A percentile compares a stretch with the other conserved stretches of the same genome.
Evolutionary conservation across 2,329 filamentous ascomycete genomes (phyloP).

Genomic region (Scytalidium sp.): DNA sequence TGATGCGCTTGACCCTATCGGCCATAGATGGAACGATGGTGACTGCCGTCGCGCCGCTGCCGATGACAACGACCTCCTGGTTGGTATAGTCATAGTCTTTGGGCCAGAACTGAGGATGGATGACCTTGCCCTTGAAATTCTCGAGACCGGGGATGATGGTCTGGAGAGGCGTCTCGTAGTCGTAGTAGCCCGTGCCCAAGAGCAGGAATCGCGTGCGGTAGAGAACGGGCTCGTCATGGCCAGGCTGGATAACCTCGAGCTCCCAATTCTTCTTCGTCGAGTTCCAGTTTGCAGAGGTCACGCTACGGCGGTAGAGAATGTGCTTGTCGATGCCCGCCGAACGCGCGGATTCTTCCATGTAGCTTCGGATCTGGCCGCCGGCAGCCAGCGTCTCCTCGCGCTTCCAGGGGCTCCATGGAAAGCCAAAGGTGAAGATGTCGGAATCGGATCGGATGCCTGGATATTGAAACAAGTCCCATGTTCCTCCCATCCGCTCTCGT

Average conservation of each 20-base stretch:
- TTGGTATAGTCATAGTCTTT: slow-evolving; percentile 59
- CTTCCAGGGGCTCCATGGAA: slow-evolving; percentile 68
- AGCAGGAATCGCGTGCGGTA: slow-evolving; percentile 47
- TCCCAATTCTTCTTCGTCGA: slow-evolving; percentile 52
- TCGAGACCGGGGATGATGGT: slow-evolving; percentile 55
- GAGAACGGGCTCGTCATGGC: slow-evolving; percentile 22
- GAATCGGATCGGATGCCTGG: slow-evolving; percentile 67
- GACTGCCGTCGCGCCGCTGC: slow-evolving; percentile 69
- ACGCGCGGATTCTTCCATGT: slow-evolving; percentile 50
- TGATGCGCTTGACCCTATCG: slow-evolving; percentile 61
- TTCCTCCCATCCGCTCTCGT: slow-evolving; percentile 66
- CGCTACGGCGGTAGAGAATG: slow-evolving; percentile 48
- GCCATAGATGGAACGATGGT: slow-evolving; percentile 71
- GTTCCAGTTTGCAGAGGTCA: slow-evolving; percentile 52
- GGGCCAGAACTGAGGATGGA: slow-evolving; percentile 76
- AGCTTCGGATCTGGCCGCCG: slow-evolving; percentile 49
- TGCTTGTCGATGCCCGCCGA: slow-evolving; percentile 51
- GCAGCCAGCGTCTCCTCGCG: slow-evolving; percentile 47
- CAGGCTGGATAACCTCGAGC: slow-evolving; percentile 36
- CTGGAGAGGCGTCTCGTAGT: slow-evolving; percentile 54
- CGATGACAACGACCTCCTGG: slow-evolving; percentile 39
- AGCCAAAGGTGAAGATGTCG: slow-evolving; percentile 61
- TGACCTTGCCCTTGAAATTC: slow-evolving; percentile 53
- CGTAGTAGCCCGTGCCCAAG: slow-evolving; percentile 63
- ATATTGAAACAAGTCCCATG: slow-evolving; percentile 77